Conservation (phyloP, 345 rosid genomes). For the Eucalyptus victrix region DNA sequence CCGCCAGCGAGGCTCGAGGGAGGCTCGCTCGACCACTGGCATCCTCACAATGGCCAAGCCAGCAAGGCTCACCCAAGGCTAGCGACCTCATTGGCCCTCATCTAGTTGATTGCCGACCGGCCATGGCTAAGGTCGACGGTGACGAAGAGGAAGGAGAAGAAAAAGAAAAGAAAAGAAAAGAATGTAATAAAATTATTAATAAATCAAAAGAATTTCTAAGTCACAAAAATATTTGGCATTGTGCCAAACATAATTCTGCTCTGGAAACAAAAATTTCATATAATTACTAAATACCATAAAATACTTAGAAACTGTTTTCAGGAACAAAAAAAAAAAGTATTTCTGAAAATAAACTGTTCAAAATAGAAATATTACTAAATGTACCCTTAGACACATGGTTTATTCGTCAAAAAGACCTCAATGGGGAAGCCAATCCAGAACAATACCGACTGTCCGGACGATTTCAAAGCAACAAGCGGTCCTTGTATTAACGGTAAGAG, state of each 20-base stretch:
- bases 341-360: fast-evolving
- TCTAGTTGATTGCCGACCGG: fast-evolving
- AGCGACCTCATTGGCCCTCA: fast-evolving
- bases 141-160: fast-evolving
- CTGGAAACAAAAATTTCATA: fast-evolving
- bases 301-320: fast-evolving
- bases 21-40: fast-evolving
- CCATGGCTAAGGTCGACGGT: fast-evolving
- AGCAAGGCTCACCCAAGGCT: no score
- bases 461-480: not conserved
- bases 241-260: fast-evolving
- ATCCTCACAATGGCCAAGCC: fast-evolving
- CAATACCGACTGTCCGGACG: not conserved
- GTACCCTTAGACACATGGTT: fast-evolving
- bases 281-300: fast-evolving
- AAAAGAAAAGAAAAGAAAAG: no score
- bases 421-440: not conserved
- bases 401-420: not conserved
- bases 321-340: fast-evolving
- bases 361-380: no score
- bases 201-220: no score
- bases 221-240: fast-evolving
- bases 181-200: no score
- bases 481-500: no score
- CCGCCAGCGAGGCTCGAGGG: fast-evolving